Conservation (phyloP, 768 basidiomycete genomes). For the Cystobasidium onofrii region DNA sequence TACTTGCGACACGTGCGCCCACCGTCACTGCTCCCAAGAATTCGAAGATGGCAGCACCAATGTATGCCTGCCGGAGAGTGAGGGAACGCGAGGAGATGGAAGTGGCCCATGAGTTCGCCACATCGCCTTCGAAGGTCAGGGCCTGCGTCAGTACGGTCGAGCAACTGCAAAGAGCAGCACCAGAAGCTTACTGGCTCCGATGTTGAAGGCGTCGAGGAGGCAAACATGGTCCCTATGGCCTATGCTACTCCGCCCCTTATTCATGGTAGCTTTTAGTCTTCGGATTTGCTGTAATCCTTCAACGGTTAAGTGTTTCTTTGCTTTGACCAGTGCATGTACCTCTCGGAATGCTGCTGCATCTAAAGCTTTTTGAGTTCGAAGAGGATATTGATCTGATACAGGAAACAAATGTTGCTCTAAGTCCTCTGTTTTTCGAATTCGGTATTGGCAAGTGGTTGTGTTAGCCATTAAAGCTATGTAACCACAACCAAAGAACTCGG, state of each 20-base stretch:
- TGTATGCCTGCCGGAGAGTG: constrained; percentile 46
- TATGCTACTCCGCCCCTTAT: constrained; percentile 34
- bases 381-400: constrained; percentile 35
- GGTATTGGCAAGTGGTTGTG: neutral
- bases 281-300: constrained; percentile 34
- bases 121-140: no score
- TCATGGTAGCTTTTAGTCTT: constrained; percentile 33
- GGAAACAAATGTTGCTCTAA: neutral
- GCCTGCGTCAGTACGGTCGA: neutral
- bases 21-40: constrained; percentile 48
- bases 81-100: constrained; percentile 47
- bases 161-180: constrained; percentile 13
- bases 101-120: constrained; percentile 47
- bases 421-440: neutral
- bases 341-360: neutral
- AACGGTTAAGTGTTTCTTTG: neutral
- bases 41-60: constrained; percentile 46
- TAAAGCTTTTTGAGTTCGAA: constrained; percentile 26
- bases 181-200: constrained; percentile 44
- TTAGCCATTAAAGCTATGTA: constrained; percentile 30
- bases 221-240: constrained; percentile 31
- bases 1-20: constrained; percentile 45
- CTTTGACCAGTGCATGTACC: constrained; percentile 10
- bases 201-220: constrained; percentile 40
- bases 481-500: constrained; percentile 38